Percentiles rank a stretch among this genome's conserved stretches.
These are phyloP conservation scores for Pestalotiopsis fici DNA, from an alignment of 2,329 filamentous ascomycete species.

Conservation along the genomic window DNA sequence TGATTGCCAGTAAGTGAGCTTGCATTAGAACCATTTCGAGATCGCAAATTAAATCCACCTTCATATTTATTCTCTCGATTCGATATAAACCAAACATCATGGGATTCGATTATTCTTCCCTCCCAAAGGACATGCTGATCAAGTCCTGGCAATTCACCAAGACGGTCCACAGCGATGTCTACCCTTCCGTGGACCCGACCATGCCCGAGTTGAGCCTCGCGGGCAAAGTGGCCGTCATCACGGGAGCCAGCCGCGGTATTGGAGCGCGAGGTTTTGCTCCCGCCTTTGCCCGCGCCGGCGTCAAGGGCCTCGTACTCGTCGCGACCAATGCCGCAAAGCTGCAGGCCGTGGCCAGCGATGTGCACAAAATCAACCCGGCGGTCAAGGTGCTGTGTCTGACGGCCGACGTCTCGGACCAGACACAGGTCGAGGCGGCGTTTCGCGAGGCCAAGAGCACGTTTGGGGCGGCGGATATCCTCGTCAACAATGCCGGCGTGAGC, in stretches of 20 bases:
- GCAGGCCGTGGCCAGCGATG: slow-evolving; percentile 29
- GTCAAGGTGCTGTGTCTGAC: slow-evolving; percentile 12
- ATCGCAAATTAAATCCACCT: neutral
- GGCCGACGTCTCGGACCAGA: slow-evolving; percentile 15
- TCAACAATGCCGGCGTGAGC: slow-evolving; percentile 10
- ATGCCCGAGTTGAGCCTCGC: slow-evolving; percentile 57
- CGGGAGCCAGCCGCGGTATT: slow-evolving; percentile 54
- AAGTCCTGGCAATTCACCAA: slow-evolving; percentile 17
- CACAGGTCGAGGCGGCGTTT: slow-evolving; percentile 16
- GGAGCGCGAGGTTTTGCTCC: slow-evolving; percentile 26
- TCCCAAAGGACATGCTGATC: slow-evolving; percentile 24
- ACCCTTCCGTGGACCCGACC: slow-evolving; percentile 5
- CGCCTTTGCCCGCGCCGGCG: slow-evolving; percentile 18
- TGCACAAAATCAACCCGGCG: slow-evolving; percentile 26
- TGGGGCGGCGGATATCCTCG: slow-evolving; percentile 10
- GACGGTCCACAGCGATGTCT: slow-evolving; percentile 1
- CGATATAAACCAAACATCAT: neutral
- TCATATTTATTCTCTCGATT: neutral
- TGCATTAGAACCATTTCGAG: neutral
- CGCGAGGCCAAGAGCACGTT: slow-evolving; percentile 13
- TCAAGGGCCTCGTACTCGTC: slow-evolving; percentile 23
- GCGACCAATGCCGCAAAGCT: slow-evolving; percentile 35
- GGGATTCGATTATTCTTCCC: neutral
- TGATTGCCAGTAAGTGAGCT: neutral
- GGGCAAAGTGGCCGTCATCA: slow-evolving; percentile 71